phyloP scores from a whole-genome alignment of 1,284 basidiomycete genomes.

The Puccinia novopanici region DNA sequence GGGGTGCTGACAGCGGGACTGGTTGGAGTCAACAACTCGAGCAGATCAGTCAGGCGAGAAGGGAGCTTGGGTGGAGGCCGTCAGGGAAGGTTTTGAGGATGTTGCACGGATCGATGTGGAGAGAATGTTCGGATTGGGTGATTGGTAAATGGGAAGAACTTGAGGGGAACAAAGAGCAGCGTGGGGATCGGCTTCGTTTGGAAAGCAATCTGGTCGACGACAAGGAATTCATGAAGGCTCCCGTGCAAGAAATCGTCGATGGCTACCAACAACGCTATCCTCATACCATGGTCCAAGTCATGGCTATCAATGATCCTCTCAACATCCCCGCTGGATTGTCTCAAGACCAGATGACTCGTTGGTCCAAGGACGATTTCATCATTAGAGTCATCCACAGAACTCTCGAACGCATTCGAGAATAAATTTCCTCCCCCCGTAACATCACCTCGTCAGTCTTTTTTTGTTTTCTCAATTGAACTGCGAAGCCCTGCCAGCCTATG shows the following conservation, averaged over 20 bases:
- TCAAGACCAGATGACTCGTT: not conserved
- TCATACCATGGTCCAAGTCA: slow-evolving; percentile 29
- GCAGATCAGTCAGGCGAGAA: slow-evolving; percentile 28
- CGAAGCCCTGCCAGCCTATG: not conserved
- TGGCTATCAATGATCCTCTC: slow-evolving; percentile 3
- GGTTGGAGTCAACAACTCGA: slow-evolving; percentile 32
- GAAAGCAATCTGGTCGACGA: slow-evolving; percentile 1
- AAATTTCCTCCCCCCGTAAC: not conserved
- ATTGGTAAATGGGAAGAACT: slow-evolving; percentile 29
- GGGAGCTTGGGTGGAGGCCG: slow-evolving; percentile 36
- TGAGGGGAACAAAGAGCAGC: not conserved
- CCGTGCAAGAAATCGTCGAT: slow-evolving; percentile 21
- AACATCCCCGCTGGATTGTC: not conserved
- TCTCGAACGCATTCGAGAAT: slow-evolving; percentile 39
- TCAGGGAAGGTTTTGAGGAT: slow-evolving; percentile 40
- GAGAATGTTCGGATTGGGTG: slow-evolving; percentile 43
- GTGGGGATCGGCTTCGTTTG: not conserved
- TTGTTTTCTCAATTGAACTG: not conserved
- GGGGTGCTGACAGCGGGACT: not conserved
- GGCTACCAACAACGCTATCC: slow-evolving; percentile 33
- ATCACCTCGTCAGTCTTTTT: not conserved
- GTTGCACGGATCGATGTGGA: slow-evolving; percentile 48
- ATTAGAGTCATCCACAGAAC: slow-evolving; percentile 36
- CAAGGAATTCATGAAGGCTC: slow-evolving; percentile 16
- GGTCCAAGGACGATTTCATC: slow-evolving; percentile 38